A percentile compares a stretch with the other conserved stretches of the same genome.
These are phyloP conservation scores for Diaporthe sp. DNA, from an alignment of 2,329 filamentous ascomycete genomes.

Conservation along the genomic window DNA sequence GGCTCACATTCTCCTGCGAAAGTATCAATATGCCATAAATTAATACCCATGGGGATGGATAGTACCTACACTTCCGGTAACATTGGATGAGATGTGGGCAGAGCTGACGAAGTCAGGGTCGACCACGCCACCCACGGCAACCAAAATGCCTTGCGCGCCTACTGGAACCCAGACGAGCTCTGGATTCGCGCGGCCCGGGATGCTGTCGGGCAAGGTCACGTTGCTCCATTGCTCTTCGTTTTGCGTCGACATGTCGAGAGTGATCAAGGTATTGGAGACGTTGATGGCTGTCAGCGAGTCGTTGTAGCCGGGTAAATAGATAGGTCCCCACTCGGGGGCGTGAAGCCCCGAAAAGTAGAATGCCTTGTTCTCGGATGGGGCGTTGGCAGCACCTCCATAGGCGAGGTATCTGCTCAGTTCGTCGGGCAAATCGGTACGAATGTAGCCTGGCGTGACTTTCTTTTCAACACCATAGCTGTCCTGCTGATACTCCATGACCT, in stretches of 20 bases:
- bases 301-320: constrained; percentile 52
- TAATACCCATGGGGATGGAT: not conserved
- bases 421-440: constrained; percentile 51
- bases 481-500: constrained; percentile 61
- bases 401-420: constrained; percentile 70
- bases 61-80: constrained; percentile 52
- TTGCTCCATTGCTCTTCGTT: constrained; percentile 66
- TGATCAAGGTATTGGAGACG: constrained; percentile 67
- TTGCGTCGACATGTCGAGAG: constrained; percentile 67
- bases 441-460: constrained; percentile 54
- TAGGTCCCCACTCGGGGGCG: constrained; percentile 58
- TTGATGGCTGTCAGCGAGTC: constrained; percentile 51
- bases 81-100: constrained; percentile 43
- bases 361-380: constrained; percentile 76
- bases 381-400: constrained; percentile 71
- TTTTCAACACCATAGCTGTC: constrained; percentile 62
- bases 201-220: constrained; percentile 56
- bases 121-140: constrained; percentile 81
- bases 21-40: constrained; percentile 37
- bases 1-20: constrained; percentile 69
- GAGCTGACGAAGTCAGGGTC: constrained; percentile 61
- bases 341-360: constrained; percentile 77
- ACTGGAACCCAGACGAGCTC: constrained; percentile 83
- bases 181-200: constrained; percentile 68
- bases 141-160: constrained; percentile 77